Percentiles rank a stretch among this genome's conserved stretches.
Evolutionary conservation across 345 rosid genomes (phyloP).

Genomic region (Passiflora organensis): DNA sequence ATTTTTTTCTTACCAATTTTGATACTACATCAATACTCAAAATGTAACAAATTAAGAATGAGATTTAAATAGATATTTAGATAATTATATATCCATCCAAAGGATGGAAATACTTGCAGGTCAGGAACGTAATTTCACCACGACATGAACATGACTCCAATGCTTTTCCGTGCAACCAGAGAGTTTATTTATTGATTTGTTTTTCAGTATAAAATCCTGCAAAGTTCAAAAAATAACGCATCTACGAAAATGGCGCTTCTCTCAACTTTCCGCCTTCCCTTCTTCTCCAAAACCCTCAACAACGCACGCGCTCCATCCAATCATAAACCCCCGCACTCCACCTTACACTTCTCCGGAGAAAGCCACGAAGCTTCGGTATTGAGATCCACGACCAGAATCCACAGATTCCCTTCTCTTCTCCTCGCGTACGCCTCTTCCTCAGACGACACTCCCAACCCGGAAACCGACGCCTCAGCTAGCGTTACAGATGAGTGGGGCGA

Average conservation of each 20-base stretch:
- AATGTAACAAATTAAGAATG: too few relatives aligned
- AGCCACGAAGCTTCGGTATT: slow-evolving; percentile 7
- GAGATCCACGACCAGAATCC: neutral
- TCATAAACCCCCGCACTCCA: neutral
- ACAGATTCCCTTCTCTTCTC: neutral
- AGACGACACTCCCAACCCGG: slow-evolving; percentile 1
- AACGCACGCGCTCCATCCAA: slow-evolving; percentile 1
- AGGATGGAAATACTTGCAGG: too few relatives aligned
- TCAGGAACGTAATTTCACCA: too few relatives aligned
- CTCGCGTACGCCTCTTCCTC: slow-evolving; percentile 11
- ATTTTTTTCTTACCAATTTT: too few relatives aligned
- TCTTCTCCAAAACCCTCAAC: slow-evolving; percentile 6
- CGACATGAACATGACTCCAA: too few relatives aligned
- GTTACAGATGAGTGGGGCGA: slow-evolving; percentile 97
- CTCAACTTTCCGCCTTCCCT: slow-evolving; percentile 19
- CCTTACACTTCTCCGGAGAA: slow-evolving; percentile 11
- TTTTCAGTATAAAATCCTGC: too few relatives aligned
- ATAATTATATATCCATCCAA: too few relatives aligned
- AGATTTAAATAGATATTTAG: too few relatives aligned
- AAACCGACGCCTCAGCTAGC: slow-evolving; percentile 3
- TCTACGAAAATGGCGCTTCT: slow-evolving; percentile 32
- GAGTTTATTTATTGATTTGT: too few relatives aligned
- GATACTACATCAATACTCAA: too few relatives aligned
- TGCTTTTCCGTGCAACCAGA: too few relatives aligned
- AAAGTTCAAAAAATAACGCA: too few relatives aligned